A percentile compares a stretch with the other conserved stretches of the same genome.
These are phyloP conservation scores for Abrus pulchellus DNA, from an alignment of 306 rosid species.

Conservation along the genomic window DNA sequence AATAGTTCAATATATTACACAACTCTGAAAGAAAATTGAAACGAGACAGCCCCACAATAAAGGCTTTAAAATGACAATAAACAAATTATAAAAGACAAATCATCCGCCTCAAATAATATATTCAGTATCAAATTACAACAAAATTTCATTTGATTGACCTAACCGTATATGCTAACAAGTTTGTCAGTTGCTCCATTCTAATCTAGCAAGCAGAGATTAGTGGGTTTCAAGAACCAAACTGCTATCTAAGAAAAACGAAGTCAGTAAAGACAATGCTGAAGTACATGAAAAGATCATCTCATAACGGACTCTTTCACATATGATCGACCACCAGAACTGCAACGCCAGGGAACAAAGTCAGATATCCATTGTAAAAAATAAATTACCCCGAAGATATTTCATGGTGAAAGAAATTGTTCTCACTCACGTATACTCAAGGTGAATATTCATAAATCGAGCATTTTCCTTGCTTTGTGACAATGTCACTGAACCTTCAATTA, in stretches of 20 bases:
- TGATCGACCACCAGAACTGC: slow-evolving; percentile 93
- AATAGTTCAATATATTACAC: slow-evolving; percentile 12
- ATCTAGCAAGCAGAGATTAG: slow-evolving; percentile 55
- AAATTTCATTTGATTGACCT: slow-evolving; percentile 53
- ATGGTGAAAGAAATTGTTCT: slow-evolving; percentile 9
- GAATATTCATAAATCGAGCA: slow-evolving; percentile 95
- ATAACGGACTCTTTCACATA: slow-evolving; percentile 92
- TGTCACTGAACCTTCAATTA: slow-evolving; percentile 85
- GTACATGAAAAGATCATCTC: slow-evolving; percentile 66
- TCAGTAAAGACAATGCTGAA: slow-evolving; percentile 32
- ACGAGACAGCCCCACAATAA: slow-evolving; percentile 23
- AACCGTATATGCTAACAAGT: slow-evolving; percentile 41
- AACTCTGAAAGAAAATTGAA: slow-evolving; percentile 5
- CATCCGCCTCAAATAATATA: slow-evolving; percentile 5
- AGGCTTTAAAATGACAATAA: slow-evolving; percentile 15
- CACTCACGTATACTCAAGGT: slow-evolving; percentile 93
- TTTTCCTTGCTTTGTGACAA: slow-evolving; percentile 97
- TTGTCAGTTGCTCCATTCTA: slow-evolving; percentile 46
- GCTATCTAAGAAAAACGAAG: slow-evolving; percentile 40
- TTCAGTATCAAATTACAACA: slow-evolving; percentile 46
- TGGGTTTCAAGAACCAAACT: slow-evolving; percentile 38
- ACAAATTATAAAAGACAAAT: slow-evolving; percentile 27
- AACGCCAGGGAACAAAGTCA: slow-evolving; percentile 49
- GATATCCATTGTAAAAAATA: slow-evolving; percentile 21
- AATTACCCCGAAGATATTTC: background rate